Base-by-base conservation (phyloP, 164 flowering plant genomes). In the grape (Vitis vinifera) region DNA sequence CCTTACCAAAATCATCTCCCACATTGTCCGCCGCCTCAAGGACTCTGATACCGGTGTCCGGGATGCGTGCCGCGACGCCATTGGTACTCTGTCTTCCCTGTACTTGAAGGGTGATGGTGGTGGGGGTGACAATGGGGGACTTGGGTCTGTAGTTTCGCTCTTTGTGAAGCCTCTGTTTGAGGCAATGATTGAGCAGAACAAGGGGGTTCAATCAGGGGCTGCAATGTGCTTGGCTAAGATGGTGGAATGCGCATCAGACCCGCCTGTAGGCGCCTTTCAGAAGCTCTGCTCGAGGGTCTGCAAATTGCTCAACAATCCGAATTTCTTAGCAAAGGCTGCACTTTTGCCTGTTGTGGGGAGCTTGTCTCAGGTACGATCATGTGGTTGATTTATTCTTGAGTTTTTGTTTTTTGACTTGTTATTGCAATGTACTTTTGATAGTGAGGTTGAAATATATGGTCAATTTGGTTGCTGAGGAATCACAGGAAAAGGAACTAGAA, bases 131-230 rank as follows among this genome's bases (percentile, higher is more conserved):
- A 67, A 68, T 72, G 83, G 76, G 73, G 79, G 69, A 51, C n/a
- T 59, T 47, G 86, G 77, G 30, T 72, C 84, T 0, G 76, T 87
- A 58, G 92, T 88, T 10, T 80, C 84, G 12, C 50, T 95, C 80
- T 91, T 95, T 68, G 92, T 84, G 59, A 91, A 85, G 86, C 98
- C 99, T 0, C 70, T 95, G 80, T 89, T 95, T 73, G 99, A 95
- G 83, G 91, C 94, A 10, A 87, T 95, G 94, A 80, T 74, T 29
- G 99, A 92, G 72, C 92, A 91, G 82, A 88, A 77, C 69, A 95
- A 93, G 78, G 84, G 68, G 17, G 96, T 89, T 11, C 99, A 95
- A 69, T 83, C 88, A 29, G 98, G 92, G 58, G 84, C 96, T 0
- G 97, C 98, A 37, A 62, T 87, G 86, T 89, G 98, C 69, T 75